Evolutionary conservation across 2,329 filamentous ascomycete species (phyloP).

Genomic region (Cercospora citrullina): DNA sequence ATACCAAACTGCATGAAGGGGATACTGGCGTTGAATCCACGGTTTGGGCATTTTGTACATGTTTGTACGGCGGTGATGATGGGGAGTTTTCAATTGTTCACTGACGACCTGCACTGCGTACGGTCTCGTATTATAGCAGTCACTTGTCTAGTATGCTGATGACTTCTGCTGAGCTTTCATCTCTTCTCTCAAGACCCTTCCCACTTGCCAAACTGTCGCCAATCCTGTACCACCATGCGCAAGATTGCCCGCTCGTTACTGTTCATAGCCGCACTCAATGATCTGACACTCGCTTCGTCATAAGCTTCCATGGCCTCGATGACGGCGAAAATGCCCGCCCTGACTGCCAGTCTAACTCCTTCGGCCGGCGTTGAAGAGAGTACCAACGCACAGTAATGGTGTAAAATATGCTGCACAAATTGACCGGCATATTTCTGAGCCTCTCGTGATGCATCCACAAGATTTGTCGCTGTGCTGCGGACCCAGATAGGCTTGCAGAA

Average conservation of each 20-base stretch:
- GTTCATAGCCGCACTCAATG: slow-evolving; percentile 54
- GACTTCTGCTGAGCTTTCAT: not conserved
- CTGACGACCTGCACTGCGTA: not conserved
- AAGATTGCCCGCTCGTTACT: slow-evolving; percentile 54
- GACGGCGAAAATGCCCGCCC: slow-evolving; percentile 55
- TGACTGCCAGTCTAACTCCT: slow-evolving; percentile 54
- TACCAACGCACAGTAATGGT: slow-evolving; percentile 57
- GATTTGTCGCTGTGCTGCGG: slow-evolving; percentile 39
- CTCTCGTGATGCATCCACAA: slow-evolving; percentile 61
- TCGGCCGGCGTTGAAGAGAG: slow-evolving; percentile 52
- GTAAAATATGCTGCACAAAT: slow-evolving; percentile 59
- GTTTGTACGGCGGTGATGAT: not conserved
- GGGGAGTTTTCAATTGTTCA: not conserved
- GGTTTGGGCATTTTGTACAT: slow-evolving; percentile 3
- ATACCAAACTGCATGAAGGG: slow-evolving; percentile 1
- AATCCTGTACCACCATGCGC: slow-evolving; percentile 56
- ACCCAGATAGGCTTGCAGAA: slow-evolving; percentile 62
- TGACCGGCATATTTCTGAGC: slow-evolving; percentile 59
- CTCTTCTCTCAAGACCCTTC: slow-evolving; percentile 23
- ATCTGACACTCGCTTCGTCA: slow-evolving; percentile 51
- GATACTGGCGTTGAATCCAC: not conserved
- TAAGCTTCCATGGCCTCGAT: slow-evolving; percentile 51
- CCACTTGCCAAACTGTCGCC: slow-evolving; percentile 40
- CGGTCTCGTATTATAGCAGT: not conserved
- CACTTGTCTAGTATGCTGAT: not conserved